phyloP scores from a whole-genome alignment of 2,329 filamentous ascomycete genomes.

The Fusarium newnesense region DNA sequence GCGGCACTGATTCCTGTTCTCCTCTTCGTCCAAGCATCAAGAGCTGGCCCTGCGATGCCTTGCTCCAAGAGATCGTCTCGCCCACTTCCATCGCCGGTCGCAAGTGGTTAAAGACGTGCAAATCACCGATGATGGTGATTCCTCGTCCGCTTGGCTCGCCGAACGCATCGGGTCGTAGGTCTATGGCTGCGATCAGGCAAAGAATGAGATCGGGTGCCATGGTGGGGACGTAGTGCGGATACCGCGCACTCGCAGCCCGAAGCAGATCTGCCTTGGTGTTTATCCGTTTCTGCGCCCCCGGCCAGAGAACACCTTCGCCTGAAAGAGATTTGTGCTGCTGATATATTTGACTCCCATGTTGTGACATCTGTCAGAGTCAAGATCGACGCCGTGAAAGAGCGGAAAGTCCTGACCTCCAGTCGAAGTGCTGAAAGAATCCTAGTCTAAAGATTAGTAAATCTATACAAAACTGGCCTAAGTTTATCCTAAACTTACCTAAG shows the following conservation, averaged over 20 bases:
- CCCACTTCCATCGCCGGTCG: not conserved
- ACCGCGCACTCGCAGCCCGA: not conserved
- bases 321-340: not conserved
- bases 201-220: not conserved
- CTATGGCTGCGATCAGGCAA: not conserved
- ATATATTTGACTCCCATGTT: not conserved
- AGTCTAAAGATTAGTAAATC: too few relatives aligned
- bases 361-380: accelerated
- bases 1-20: accelerated
- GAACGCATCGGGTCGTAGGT: not conserved
- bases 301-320: accelerated
- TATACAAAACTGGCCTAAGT: too few relatives aligned
- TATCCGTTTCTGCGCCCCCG: not conserved
- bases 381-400: not conserved
- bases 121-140: not conserved
- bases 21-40: not conserved
- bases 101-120: not conserved
- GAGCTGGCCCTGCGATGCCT: not conserved
- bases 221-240: not conserved
- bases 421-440: too few relatives aligned
- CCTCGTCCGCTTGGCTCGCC: not conserved
- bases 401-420: too few relatives aligned
- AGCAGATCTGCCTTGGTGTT: not conserved
- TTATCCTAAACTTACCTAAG: too few relatives aligned
- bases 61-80: not conserved